phyloP scores from a whole-genome alignment of 305 asterid genomes.

The Fraxinus platypoda region DNA sequence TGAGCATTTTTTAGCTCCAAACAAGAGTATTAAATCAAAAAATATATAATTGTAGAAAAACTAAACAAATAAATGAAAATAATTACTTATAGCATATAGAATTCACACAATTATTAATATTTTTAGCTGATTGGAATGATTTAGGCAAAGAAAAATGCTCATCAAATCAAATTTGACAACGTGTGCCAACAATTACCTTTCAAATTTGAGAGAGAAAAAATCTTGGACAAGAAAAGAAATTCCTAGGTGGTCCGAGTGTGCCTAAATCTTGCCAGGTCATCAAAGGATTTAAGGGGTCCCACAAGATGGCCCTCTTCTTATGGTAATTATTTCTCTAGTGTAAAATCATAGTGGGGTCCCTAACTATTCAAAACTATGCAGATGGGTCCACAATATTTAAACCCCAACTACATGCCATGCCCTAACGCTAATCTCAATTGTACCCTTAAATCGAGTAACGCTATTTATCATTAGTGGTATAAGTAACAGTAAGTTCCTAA shows the following conservation, averaged over 20 bases:
- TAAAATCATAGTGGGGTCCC: not conserved
- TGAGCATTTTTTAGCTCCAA: not conserved
- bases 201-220: not conserved
- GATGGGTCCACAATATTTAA: not conserved
- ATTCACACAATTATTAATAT: not conserved
- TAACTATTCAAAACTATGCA: not conserved
- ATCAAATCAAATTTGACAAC: not conserved
- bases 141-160: not conserved
- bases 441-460: not conserved
- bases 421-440: not conserved
- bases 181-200: not conserved
- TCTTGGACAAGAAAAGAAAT: not conserved
- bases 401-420: not conserved
- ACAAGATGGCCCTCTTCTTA: not conserved
- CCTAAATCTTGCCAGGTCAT: not conserved
- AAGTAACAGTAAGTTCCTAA: not conserved
- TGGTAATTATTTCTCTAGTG: not conserved
- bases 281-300: not conserved
- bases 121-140: not conserved
- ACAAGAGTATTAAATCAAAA: not conserved
- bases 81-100: not conserved
- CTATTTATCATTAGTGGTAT: not conserved
- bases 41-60: not conserved
- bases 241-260: not conserved
- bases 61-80: no score